Percentiles rank a stretch among this genome's conserved stretches.
Conservation (phyloP, 2,329 filamentous ascomycete species). For the Alternaria sp. region DNA sequence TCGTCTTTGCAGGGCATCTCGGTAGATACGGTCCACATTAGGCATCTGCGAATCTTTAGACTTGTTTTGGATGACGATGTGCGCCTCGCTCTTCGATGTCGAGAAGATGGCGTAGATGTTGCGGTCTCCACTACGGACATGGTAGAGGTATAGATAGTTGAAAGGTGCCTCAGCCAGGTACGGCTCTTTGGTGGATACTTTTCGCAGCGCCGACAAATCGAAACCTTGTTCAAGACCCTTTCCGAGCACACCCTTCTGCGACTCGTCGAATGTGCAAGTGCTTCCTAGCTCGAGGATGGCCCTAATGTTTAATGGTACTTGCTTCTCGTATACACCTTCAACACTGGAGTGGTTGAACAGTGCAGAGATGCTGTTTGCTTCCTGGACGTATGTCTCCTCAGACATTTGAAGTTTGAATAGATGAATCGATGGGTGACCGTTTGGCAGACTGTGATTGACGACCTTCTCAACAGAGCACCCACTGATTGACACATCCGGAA, state of each 20-base stretch:
- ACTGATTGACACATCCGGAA: slow-evolving; percentile 86
- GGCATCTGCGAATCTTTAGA: slow-evolving; percentile 83
- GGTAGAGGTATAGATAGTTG: slow-evolving; percentile 90
- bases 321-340: slow-evolving; percentile 96
- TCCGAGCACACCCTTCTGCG: slow-evolving; percentile 86
- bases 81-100: slow-evolving; percentile 77
- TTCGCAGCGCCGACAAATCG: slow-evolving; percentile 78
- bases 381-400: slow-evolving; percentile 85
- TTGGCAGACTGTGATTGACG: slow-evolving; percentile 89
- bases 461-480: slow-evolving; percentile 92
- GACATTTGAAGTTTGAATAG: slow-evolving; percentile 92
- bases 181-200: slow-evolving; percentile 69
- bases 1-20: slow-evolving; percentile 73
- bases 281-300: slow-evolving; percentile 91
- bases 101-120: slow-evolving; percentile 96
- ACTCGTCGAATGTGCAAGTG: slow-evolving; percentile 90
- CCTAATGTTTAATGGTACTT: slow-evolving; percentile 84
- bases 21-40: slow-evolving; percentile 88
- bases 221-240: slow-evolving; percentile 94
- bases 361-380: slow-evolving; percentile 80
- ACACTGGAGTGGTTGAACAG: slow-evolving; percentile 93
- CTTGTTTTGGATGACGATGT: slow-evolving; percentile 88
- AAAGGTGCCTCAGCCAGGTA: slow-evolving; percentile 80
- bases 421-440: slow-evolving; percentile 92
- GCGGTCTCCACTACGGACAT: slow-evolving; percentile 87